Evolutionary conservation across 2,329 filamentous ascomycete genomes (phyloP).

Genomic region (Cladosporium velox): DNA sequence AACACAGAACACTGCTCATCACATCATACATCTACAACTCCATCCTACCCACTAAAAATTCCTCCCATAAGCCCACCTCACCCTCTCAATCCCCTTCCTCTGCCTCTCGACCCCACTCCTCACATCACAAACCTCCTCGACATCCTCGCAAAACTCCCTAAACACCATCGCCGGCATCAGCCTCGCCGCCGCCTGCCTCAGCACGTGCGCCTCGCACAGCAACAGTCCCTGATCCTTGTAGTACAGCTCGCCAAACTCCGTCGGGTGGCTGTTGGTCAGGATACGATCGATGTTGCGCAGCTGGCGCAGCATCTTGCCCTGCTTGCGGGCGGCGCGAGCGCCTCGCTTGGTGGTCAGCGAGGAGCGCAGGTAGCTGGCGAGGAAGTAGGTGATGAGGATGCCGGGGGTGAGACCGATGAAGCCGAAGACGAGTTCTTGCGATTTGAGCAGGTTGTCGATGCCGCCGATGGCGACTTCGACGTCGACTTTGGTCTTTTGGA

Average conservation of each 20-base stretch:
- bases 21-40: neutral
- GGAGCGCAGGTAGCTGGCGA: slow-evolving; percentile 69
- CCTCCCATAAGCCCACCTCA: slow-evolving; percentile 85
- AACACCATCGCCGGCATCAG: slow-evolving; percentile 74
- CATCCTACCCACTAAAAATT: slow-evolving; percentile 53
- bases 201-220: slow-evolving; percentile 83
- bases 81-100: slow-evolving; percentile 74
- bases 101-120: slow-evolving; percentile 75
- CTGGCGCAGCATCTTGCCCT: slow-evolving; percentile 72
- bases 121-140: slow-evolving; percentile 82
- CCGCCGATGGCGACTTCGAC: slow-evolving; percentile 94
- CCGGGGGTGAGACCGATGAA: slow-evolving; percentile 93
- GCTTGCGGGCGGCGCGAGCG: slow-evolving; percentile 62
- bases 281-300: slow-evolving; percentile 84
- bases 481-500: slow-evolving; percentile 99
- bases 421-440: slow-evolving; percentile 96
- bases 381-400: slow-evolving; percentile 79
- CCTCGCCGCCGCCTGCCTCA: slow-evolving; percentile 67
- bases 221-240: slow-evolving; percentile 93
- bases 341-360: slow-evolving; percentile 72
- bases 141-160: slow-evolving; percentile 84
- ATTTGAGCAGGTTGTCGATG: slow-evolving; percentile 91
- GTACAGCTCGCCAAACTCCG: slow-evolving; percentile 72
- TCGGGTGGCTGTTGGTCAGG: slow-evolving; percentile 54
- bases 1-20: neutral